Base-by-base conservation (phyloP, 192 early-diverging fungal species). In the Entomortierella beljakovae region DNA sequence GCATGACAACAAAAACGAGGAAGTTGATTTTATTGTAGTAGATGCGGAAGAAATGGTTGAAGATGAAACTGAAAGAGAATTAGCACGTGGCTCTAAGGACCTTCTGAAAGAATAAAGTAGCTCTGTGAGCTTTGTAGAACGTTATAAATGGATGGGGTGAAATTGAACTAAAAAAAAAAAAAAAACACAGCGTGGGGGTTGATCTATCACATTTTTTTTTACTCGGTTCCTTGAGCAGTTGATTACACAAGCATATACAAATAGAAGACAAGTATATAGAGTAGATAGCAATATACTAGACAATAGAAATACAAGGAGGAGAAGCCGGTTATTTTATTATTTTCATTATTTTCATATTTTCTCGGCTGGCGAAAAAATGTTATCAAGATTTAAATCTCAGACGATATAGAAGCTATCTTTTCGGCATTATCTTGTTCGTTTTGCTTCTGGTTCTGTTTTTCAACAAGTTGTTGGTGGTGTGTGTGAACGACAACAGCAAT, bases 21-120 rank as follows among this genome's bases (percentile, higher is more conserved):
- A 40, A 43, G 49, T n/a, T 8, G 61, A 53, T 0, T 65, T 55
- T 42, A 40, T 65, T 22, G 63, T 65, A 4, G 51, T 65, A 9
- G 52, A 65, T 32, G 63, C 37, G 4, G 37, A 65, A 23, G 63
- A 65, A 34, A 35, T 51, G 22, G 52, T 13, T 4, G 60, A 49
- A 15, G 18, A 59, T 26, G 42, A 61, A 18, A 32, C 34, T 23
- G 18, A 32, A 11, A 22, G 6, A 53, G 43, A 22, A 7, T 29
- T 28, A 8, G n/a, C 26, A 25, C 26, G 55, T 3, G 55, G 6
- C 15, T 34, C 57, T 6, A 58, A 25, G 57, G 11, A 18, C n/a
- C 25, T n/a, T 22, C 42, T 42, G 7, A 37, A 8, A 37, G 22
- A 37, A 42, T 25, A 23, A 40, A 6, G 7, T 20, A 56, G 23